Base-by-base conservation (phyloP, 2,329 filamentous ascomycete genomes). In the Fusarium piperis region DNA sequence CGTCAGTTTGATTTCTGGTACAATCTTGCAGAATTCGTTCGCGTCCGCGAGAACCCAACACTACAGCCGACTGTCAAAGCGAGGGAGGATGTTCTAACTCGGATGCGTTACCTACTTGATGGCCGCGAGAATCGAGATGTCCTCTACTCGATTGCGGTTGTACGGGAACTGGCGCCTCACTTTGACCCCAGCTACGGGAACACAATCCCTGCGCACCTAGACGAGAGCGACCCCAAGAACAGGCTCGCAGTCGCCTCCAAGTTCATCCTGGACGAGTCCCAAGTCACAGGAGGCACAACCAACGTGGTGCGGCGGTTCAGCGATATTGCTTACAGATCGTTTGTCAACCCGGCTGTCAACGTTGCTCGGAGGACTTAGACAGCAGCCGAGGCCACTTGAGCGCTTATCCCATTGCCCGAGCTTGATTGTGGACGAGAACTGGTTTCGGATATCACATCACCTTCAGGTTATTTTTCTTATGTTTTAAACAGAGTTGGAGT, bases 81-180 rank as follows among this genome's bases (percentile, higher is more conserved):
- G 60, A 88, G 94, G 36, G 91, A 94, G 59, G 87, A 90, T 28
- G 88, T 89, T 2, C 83, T 97, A 32, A 81, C 81, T 6, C 86
- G 87, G 58, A 89, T 94, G 80, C 90, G 94, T 33, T 87, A 87
- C 62, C 85, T 95, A 23, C 86, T 97, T 13, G 92, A 94, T 73
- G 92, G 92, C 53, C 89, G 92, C 26, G 95, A 98, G 82, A 96
- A 95, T 76, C 90, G 95, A 59, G 94, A 98, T 79, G 92, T 97
- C 18, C 89, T 98, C 63, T 97, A 97, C 81, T 96, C 93, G 0
- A 92, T 97, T 72, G 93, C 93, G 10, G 89, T 97, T 62, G 90
- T 93, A 16, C 90, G 94, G 28, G 90, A 95, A 69, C 86, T 94
- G 56, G 91, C 92, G 51, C 90, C 90, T 33, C 88, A 90, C 51